These are phyloP conservation scores for Cotoneaster glaucophyllus DNA, from an alignment of 306 rosid species.

Conservation along the genomic window DNA sequence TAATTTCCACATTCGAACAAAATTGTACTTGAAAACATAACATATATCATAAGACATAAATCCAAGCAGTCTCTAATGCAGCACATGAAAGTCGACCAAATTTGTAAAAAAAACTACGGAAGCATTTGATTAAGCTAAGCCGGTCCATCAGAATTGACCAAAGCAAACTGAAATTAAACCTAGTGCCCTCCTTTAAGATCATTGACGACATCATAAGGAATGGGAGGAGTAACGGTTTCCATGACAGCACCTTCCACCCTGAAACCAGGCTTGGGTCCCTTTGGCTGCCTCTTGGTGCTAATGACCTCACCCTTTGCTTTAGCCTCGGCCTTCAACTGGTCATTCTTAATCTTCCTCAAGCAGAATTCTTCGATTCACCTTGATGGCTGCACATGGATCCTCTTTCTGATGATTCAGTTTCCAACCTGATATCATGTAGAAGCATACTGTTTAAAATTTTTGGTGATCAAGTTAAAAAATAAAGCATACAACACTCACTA, in stretches of 20 bases:
- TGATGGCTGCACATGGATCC: conserved; percentile 82
- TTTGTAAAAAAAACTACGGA: not conserved
- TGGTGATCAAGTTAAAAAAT: not conserved
- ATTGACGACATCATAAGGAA: conserved; percentile 90
- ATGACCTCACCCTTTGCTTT: conserved; percentile 66
- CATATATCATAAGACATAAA: not conserved
- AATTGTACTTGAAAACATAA: conserved; percentile 1
- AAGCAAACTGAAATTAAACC: conserved; percentile 1
- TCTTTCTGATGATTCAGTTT: conserved; percentile 64
- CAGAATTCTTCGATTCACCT: conserved; percentile 76
- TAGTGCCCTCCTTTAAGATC: conserved; percentile 93
- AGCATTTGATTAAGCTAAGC: not conserved
- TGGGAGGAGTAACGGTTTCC: conserved; percentile 95
- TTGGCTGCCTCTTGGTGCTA: conserved; percentile 84
- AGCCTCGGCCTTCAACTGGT: conserved; percentile 69
- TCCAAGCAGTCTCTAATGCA: not conserved
- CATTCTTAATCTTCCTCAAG: conserved; percentile 62
- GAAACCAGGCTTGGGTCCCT: conserved; percentile 92
- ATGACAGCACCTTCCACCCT: conserved; percentile 80
- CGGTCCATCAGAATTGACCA: not conserved
- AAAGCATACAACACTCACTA: not conserved
- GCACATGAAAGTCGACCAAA: not conserved
- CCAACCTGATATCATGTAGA: conserved; percentile 45
- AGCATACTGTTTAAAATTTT: not conserved
- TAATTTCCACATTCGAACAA: not conserved